Evolutionary conservation across 768 basidiomycete genomes (phyloP).

Genomic region (Panellus pusillus): DNA sequence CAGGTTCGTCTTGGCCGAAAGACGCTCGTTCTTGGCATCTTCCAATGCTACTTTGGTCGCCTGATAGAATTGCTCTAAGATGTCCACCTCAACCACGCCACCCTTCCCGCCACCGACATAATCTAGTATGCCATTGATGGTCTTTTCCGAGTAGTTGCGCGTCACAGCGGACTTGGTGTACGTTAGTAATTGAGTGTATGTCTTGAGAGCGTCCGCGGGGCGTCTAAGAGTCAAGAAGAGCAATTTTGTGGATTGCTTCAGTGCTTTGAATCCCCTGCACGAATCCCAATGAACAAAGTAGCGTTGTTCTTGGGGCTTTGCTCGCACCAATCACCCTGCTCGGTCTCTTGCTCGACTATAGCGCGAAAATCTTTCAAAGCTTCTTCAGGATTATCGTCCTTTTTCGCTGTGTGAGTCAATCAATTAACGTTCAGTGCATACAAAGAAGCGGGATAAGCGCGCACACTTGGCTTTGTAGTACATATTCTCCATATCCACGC

Average conservation of each 20-base stretch:
- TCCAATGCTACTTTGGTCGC: conserved; percentile 85
- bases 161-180: conserved; percentile 97
- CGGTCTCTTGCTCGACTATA: conserved; percentile 89
- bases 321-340: conserved; percentile 89
- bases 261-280: conserved; percentile 94
- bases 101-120: conserved; percentile 93
- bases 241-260: conserved; percentile 96
- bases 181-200: conserved; percentile 82
- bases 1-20: conserved; percentile 94
- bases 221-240: conserved; percentile 78
- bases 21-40: conserved; percentile 96
- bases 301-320: neutral
- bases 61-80: conserved; percentile 94
- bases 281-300: neutral
- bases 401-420: conserved; percentile 67
- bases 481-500: conserved; percentile 93
- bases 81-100: conserved; percentile 75
- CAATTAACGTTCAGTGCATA: conserved; percentile 1
- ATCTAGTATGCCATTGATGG: conserved; percentile 97
- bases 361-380: conserved; percentile 86
- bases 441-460: conserved; percentile 34
- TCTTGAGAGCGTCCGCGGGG: conserved; percentile 80
- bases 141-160: conserved; percentile 95
- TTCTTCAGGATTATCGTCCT: conserved; percentile 91
- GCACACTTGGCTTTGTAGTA: conserved; percentile 97